These are phyloP conservation scores for Citrullus mucosospermus DNA, from an alignment of 306 rosid genomes.

Conservation along the genomic window DNA sequence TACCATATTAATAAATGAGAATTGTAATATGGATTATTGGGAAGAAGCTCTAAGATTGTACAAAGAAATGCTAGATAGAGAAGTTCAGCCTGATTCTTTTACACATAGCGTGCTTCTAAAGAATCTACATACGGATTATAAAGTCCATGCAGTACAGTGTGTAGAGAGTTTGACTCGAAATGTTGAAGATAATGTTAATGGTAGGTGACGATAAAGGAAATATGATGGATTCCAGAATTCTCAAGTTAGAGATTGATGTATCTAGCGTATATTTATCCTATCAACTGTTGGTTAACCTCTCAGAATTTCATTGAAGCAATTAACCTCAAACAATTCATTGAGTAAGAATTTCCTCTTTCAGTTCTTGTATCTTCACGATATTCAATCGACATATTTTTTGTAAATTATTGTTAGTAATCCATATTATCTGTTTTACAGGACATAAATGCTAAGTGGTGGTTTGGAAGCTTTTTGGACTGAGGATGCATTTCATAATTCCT, in stretches of 20 bases:
- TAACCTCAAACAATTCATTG: background rate
- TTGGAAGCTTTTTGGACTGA: slow-evolving; percentile 13
- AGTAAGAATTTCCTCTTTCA: background rate
- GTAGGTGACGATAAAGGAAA: slow-evolving; percentile 17
- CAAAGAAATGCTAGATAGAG: slow-evolving; percentile 57
- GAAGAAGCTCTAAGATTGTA: slow-evolving; percentile 60
- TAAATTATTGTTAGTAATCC: background rate
- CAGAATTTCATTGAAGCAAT: background rate
- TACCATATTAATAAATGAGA: slow-evolving; percentile 67
- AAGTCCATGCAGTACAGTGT: slow-evolving; percentile 24
- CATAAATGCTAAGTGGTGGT: slow-evolving; percentile 27
- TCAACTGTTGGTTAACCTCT: background rate
- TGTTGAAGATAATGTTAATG: slow-evolving; percentile 22
- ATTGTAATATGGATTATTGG: slow-evolving; percentile 48
- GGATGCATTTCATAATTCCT: slow-evolving; percentile 10
- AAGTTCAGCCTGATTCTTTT: slow-evolving; percentile 58
- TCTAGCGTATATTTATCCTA: background rate
- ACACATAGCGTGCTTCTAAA: slow-evolving; percentile 55
- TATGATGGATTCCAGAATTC: background rate
- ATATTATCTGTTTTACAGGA: slow-evolving; percentile 16
- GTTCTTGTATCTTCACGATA: background rate
- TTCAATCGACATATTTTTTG: background rate
- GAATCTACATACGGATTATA: slow-evolving; percentile 39
- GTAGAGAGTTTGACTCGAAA: slow-evolving; percentile 34
- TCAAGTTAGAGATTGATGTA: background rate